A percentile compares a stretch with the other conserved stretches of the same genome.
Evolutionary conservation across 208 protist genomes (phyloP).

Genomic region (Novymonas esmeraldas): DNA sequence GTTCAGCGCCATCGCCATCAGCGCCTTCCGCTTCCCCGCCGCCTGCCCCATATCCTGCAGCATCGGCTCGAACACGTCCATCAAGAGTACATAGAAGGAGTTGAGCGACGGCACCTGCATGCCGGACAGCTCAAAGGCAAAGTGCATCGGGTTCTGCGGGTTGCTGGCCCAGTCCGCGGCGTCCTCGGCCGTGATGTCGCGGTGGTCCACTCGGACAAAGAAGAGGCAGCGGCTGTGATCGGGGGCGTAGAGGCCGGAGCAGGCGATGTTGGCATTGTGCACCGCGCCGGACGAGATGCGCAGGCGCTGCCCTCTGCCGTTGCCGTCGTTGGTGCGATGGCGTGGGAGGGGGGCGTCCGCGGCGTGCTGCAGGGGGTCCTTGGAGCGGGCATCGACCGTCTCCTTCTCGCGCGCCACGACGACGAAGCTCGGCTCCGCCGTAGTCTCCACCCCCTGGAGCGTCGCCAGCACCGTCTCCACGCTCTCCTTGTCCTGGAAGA

Average conservation of each 20-base stretch:
- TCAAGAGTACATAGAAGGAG: conserved; percentile 78
- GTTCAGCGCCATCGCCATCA: conserved; percentile 21
- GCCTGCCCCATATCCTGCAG: conserved; percentile 69
- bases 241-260: conserved; percentile 64
- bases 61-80: conserved; percentile 80
- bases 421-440: conserved; percentile 52
- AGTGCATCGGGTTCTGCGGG: conserved; percentile 61
- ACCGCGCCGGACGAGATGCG: conserved; percentile 61
- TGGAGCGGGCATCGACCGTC: conserved; percentile 18
- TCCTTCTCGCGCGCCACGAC: conserved; percentile 66
- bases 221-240: conserved; percentile 88
- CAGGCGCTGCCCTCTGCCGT: conserved; percentile 40
- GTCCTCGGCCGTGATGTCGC: conserved; percentile 55
- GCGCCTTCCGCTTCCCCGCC: conserved; percentile 32
- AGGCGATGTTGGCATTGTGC: conserved; percentile 86
- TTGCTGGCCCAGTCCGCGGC: conserved; percentile 71
- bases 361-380: conserved; percentile 1
- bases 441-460: conserved; percentile 52
- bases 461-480: conserved; percentile 47
- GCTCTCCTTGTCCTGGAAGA: conserved; percentile 47
- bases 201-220: conserved; percentile 67
- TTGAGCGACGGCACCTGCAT: conserved; percentile 83
- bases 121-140: conserved; percentile 76
- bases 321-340: background rate
- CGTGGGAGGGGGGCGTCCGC: conserved; percentile 2